Evolutionary conservation across 768 basidiomycete species (phyloP), one percentile per base, ranked within the genome.

Genomic region (Leccinum disarticulatum): DNA sequence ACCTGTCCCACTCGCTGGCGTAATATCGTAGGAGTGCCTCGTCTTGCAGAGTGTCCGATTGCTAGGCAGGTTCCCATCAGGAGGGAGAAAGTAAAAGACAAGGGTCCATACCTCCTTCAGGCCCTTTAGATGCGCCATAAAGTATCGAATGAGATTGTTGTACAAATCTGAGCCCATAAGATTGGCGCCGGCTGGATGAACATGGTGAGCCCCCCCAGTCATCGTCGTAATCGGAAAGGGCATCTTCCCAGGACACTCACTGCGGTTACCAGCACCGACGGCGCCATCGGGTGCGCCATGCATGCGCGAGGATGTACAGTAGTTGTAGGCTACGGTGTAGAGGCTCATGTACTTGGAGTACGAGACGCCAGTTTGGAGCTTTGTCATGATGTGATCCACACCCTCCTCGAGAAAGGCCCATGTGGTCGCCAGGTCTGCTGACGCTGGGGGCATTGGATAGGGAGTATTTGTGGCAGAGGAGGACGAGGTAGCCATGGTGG

Each of bases 101-200:
- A 77, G 25, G 19, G n/a, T 71, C 22, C 83, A 61, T 60, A 87
- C 88, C 77, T 86, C 75, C 79, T 83, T 73, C 64, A 87, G 77
- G 43, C 74, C 74, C 66, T 86, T 87, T 28, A 98, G 81, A 78
- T 98, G 96, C 0, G 79, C 76, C 35, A 88, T 83, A 72, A 98
- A 93, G 80, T 97, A 99, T 59, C 85, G 83, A 69, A 92, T 91
- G 71, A 99, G 84, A 74, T 95, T 90, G 73, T 94, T 93, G 75
- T 99, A 99, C 60, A 99, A 77, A 83, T 98, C 96, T 53, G 94
- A 91, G 57, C 96, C 96, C 91, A 96, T 96, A 74, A 98, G 72
- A 77, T 95, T 95, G 52, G 95, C 93, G 43, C 95, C 95, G 56
- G 90, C 90, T 91, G 70, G 55, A 48, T 61, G 19, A 53, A 47